Percentiles rank a stretch among this genome's conserved stretches.
Conservation (phyloP, 2,329 filamentous ascomycete species). For the Polychaeton citri region DNA sequence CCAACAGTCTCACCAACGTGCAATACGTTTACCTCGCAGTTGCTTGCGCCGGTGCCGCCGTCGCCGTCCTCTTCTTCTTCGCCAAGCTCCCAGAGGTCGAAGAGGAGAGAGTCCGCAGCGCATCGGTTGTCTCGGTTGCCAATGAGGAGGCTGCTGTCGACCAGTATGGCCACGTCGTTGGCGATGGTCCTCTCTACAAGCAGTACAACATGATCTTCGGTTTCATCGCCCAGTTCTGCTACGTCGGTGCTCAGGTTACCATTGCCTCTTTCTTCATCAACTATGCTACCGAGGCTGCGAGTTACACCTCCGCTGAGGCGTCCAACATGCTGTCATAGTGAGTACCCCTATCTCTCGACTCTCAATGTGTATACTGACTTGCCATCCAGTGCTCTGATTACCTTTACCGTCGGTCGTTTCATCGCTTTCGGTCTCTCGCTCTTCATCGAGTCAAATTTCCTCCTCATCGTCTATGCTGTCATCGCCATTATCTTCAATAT, state of each 20-base stretch:
- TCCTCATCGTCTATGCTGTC: constrained; percentile 20
- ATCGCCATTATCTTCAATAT: constrained; percentile 22
- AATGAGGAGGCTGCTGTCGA: constrained; percentile 18
- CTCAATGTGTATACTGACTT: too few relatives aligned
- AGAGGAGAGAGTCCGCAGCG: constrained; percentile 13
- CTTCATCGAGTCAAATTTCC: constrained; percentile 24
- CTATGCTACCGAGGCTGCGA: constrained; percentile 23
- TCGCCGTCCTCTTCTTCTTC: constrained; percentile 24
- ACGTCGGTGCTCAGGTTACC: constrained; percentile 25
- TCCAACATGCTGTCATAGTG: constrained; percentile 24
- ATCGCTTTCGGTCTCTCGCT: constrained; percentile 23
- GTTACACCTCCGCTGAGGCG: constrained; percentile 16
- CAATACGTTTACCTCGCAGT: constrained; percentile 28
- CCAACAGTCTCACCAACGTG: constrained; percentile 22
- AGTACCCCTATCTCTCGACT: neutral
- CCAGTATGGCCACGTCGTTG: constrained; percentile 18
- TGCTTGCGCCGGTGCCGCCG: constrained; percentile 22
- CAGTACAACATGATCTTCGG: constrained; percentile 28
- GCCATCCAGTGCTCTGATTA: constrained; percentile 20
- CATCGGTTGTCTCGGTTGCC: constrained; percentile 14
- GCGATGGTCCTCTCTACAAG: constrained; percentile 23
- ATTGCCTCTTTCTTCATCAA: constrained; percentile 27
- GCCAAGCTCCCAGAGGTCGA: constrained; percentile 24
- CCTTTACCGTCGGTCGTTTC: constrained; percentile 27
- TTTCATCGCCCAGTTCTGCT: constrained; percentile 24